Evolutionary conservation across 2,329 filamentous ascomycete species (phyloP), one percentile per base, ranked within the genome.

Genomic region (Metarhizium rileyi): DNA sequence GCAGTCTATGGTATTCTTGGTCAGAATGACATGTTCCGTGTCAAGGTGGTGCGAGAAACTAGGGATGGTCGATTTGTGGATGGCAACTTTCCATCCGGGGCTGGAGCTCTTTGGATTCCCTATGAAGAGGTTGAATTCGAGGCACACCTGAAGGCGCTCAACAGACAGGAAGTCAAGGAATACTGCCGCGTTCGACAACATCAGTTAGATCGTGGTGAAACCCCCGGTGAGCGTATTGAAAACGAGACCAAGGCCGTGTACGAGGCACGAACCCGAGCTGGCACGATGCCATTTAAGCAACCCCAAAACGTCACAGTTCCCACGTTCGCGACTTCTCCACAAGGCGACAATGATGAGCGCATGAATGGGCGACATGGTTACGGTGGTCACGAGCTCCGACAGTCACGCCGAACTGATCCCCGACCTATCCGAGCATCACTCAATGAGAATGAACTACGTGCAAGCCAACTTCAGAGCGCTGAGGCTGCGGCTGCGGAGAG

Each of bases 1-100:
- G 81, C 80, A 0, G 78, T 83, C 0, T 80, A 77, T 48, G 81
- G 81, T 3, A 81, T 84, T 10, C 63, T 84, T 0, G 78, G 78
- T 1, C 73, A 74, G 18, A 81, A 81, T 49, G 79, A 83, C 54
- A 82, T 81, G 73, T 83, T 84, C 59, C 69, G 81, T 0, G 78
- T 83, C 48, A 83, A 83, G 60, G 69, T 84, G 0, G 73, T 79
- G 1, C 70, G 76, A 5, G 72, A 81, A 56, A 83, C 80, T 0
- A 74, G 79, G 3, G 79, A 83, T 56, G 80, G 80, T 3, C 73
- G 77, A 0, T 73, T 71, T 27, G 66, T 80, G 1, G 69, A 77
- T 28, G 79, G 77, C 33, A 83, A 83, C 60, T 83, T 81, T 49
- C 81, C 81, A 0, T 62, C 63, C 2, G 80, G 79, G 1, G 75